Evolutionary conservation across 345 rosid genomes (phyloP), one percentile per base, ranked within the genome.

Genomic region (Eucalyptus pauciflora): DNA sequence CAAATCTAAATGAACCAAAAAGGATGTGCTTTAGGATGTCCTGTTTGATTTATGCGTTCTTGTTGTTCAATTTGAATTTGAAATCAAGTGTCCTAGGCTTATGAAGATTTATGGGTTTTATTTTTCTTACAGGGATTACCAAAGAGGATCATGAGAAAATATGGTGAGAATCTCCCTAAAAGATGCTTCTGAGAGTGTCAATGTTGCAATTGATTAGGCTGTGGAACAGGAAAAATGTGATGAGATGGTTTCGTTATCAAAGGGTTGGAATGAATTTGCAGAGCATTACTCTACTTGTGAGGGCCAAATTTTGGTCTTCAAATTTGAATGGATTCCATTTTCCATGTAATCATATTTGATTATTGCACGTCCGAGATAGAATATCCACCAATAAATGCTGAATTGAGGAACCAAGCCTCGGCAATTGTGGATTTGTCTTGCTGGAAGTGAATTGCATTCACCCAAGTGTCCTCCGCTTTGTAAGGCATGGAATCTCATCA

Each of bases 351-450:
- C 3, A 14, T 64, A 64, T 64, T 64, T 31, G 41, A n/a, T 64
- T n/a, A 14, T 14, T n/a, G 41, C 76, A n/a, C 1, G 0, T 15
- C 11, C 0, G 2, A n/a, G 10, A 67, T n/a, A n/a, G 41, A 67
- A 15, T 67, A n/a, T 2, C 0, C 0, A 11, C 76, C 41, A 15
- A n/a, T 2, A 7, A n/a, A 31, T 67, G 20, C 20, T 3, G 6
- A 67, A n/a, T 0, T 31, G 20, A 14, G 20, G 41, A 67, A 67
- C 22, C 11, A 8, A 31, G 41, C 41, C 20, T 31, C 0, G 0
- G 79, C 41, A 16, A 29, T 67, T 64, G 76, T 64, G 20, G 76
- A 64, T 13, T 64, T n/a, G 5, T 64, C 37, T 64, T 15, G 79
- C 79, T 1, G 3, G 2, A 20, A 54, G 58, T 20, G 58, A 54